Conservation (phyloP, 805 yeast species). For the Grigorovia yakushimaensis region DNA sequence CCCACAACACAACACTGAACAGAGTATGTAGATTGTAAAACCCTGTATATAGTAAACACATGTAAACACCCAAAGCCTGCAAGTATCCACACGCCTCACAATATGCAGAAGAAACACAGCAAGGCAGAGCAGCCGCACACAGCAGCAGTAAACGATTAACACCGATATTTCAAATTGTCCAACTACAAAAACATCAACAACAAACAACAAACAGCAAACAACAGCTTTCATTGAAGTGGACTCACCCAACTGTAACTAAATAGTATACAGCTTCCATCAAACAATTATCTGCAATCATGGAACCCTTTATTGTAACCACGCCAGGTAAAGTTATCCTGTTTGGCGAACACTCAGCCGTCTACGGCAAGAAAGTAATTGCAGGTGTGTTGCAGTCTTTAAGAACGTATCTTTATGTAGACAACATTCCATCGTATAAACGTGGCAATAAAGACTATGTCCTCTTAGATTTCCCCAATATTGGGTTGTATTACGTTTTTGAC, state of each 20-base stretch:
- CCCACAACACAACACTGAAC: no score
- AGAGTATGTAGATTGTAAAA: no score
- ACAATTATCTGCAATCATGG: slow-evolving; percentile 5
- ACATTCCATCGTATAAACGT: slow-evolving; percentile 10
- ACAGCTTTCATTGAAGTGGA: no score
- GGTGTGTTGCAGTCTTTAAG: slow-evolving; percentile 77
- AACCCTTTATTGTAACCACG: slow-evolving; percentile 73
- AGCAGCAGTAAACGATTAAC: not conserved
- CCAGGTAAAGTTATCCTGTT: slow-evolving; percentile 95
- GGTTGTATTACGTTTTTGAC: slow-evolving; percentile 42
- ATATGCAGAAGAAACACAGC: not conserved
- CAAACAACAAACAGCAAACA: not conserved
- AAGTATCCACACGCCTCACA: not conserved
- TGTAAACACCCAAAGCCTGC: no score
- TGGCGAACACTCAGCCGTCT: slow-evolving; percentile 96
- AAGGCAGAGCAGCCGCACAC: no score
- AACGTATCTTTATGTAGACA: slow-evolving; percentile 62
- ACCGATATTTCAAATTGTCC: not conserved
- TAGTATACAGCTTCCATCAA: not conserved
- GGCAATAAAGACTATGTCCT: slow-evolving; percentile 36
- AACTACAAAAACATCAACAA: not conserved
- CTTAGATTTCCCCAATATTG: slow-evolving; percentile 79
- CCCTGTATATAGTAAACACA: no score
- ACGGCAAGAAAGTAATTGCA: slow-evolving; percentile 88
- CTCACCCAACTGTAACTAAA: not conserved